Base-by-base conservation (phyloP, 2,329 filamentous ascomycete genomes). In the Paramyrothecium sp. region DNA sequence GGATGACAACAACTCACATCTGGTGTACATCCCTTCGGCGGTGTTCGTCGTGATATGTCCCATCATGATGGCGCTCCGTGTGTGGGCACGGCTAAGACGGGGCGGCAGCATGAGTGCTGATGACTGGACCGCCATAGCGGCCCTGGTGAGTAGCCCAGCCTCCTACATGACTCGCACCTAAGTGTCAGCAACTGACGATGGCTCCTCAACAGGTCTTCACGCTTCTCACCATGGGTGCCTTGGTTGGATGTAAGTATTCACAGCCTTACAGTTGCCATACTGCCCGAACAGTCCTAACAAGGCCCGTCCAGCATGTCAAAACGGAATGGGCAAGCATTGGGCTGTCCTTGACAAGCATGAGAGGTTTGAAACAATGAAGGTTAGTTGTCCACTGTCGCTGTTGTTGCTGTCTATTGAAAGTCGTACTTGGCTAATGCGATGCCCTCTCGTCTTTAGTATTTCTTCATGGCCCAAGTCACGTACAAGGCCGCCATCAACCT, bases 401-500 rank as follows among this genome's bases (percentile, higher is more conserved):
- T 16, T 20, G 13, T 21, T 16, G 22, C 16, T 16, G 22, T 16
- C 10, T 49, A 20, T 49, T n/a, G 16, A 21, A n/a, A 20, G 47
- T 4, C 16, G 20, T 49, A 16, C 20, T 5, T 13, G 13, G 47
- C 47, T 49, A 26, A 49, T n/a, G 13, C 13, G n/a, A n/a, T 16
- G 38, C 13, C 13, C 13, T 20, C 3, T 10, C 34, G n/a, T 48
- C 7, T 41, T 19, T 49, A 67, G 65, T 64, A 61, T 53, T 68
- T 69, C 55, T 67, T 63, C 49, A 58, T 68, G 23, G 58, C 58
- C 12, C 67, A 70, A 54, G 58, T 68, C 50, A 64, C 67, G 26
- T 74, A 73, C 58, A 71, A 71, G 41, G 60, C 66, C 11, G 63
- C 65, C 48, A 67, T 73, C 51, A 69, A 67, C 47, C 58, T 70